These are phyloP conservation scores for Alternaria angustiovoidea DNA, from an alignment of 2,329 filamentous ascomycete species.

Conservation along the genomic window DNA sequence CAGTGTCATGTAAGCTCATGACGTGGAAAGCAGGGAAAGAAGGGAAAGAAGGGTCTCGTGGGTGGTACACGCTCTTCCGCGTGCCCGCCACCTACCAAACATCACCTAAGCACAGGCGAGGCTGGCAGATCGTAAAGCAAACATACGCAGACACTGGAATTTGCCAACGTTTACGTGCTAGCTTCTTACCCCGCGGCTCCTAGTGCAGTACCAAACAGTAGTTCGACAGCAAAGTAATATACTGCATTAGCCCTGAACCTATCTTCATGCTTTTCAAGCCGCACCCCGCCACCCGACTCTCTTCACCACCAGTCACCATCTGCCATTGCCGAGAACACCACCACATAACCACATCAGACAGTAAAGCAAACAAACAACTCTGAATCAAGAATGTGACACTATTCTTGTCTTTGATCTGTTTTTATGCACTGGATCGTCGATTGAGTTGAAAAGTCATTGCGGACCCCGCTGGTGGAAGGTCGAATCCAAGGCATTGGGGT, in stretches of 20 bases:
- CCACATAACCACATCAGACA: conserved; percentile 3
- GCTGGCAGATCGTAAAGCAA: conserved; percentile 1
- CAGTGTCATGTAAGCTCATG: neutral
- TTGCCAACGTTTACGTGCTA: neutral
- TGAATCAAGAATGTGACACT: neutral
- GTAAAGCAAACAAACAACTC: conserved; percentile 7
- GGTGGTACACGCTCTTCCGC: neutral
- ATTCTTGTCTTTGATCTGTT: neutral
- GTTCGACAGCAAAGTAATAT: conserved; percentile 5
- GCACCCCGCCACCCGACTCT: conserved; percentile 2
- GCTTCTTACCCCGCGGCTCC: neutral
- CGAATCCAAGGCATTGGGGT: neutral
- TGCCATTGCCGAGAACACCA: conserved; percentile 4
- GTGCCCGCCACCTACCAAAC: conserved; percentile 4
- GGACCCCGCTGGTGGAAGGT: neutral
- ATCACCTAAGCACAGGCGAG: neutral
- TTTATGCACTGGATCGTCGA: neutral
- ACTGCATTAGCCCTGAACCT: neutral
- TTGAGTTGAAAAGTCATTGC: conserved; percentile 4
- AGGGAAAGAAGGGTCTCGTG: neutral
- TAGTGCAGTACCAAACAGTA: conserved; percentile 1
- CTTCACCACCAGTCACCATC: neutral
- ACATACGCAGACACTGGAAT: neutral
- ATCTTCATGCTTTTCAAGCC: conserved; percentile 7
- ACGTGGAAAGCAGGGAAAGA: neutral